A percentile compares a stretch with the other conserved stretches of the same genome.
phyloP scores from a whole-genome alignment of 2,329 filamentous ascomycete genomes.

The Fusarium udum region DNA sequence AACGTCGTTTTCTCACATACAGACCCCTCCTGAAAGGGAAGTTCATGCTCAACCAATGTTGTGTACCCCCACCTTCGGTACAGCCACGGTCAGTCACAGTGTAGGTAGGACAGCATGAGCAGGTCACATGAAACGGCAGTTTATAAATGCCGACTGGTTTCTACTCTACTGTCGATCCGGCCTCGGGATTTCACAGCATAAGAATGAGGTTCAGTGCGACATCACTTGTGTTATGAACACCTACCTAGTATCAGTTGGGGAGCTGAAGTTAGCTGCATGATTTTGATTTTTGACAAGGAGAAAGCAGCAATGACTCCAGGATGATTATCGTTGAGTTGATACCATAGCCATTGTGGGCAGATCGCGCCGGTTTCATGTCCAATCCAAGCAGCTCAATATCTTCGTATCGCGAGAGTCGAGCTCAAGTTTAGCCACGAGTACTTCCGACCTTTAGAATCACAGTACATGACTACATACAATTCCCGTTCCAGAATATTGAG shows the following conservation, averaged over 20 bases:
- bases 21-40: neutral
- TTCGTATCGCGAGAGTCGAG: neutral
- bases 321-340: neutral
- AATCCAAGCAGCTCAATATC: neutral
- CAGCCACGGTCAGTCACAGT: constrained; percentile 29
- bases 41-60: constrained; percentile 7
- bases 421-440: neutral
- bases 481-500: neutral
- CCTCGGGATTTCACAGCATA: neutral
- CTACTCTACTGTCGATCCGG: neutral
- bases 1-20: neutral
- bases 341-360: neutral
- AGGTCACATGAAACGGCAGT: constrained; percentile 19
- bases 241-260: neutral
- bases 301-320: neutral
- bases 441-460: neutral
- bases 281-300: neutral
- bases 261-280: too few relatives aligned
- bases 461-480: neutral
- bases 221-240: neutral
- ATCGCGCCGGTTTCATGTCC: neutral
- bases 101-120: constrained; percentile 26
- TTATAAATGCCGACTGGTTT: neutral
- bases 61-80: constrained; percentile 28
- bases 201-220: neutral